Conservation (phyloP, 768 basidiomycete species). For the Lyophyllum semitale region DNA sequence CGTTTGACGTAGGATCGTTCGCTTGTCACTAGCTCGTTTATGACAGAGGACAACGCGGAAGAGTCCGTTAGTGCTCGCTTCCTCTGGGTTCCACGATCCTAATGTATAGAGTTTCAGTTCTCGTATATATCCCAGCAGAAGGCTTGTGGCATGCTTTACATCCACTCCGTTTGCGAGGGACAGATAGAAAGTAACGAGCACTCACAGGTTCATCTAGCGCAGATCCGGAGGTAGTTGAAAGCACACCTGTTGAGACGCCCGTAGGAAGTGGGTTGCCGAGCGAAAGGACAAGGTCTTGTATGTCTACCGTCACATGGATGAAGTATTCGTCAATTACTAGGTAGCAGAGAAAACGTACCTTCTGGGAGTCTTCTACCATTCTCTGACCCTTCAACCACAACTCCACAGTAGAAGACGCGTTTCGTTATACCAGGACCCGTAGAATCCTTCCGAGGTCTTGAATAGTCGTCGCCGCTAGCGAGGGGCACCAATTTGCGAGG, state of each 20-base stretch:
- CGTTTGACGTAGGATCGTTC: slow-evolving; percentile 89
- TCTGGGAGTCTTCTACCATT: slow-evolving; percentile 67
- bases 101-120: slow-evolving; percentile 9
- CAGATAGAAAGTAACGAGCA: neutral
- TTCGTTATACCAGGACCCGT: slow-evolving; percentile 53
- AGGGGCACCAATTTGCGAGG: slow-evolving; percentile 77
- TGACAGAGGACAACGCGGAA: slow-evolving; percentile 67
- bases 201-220: slow-evolving; percentile 46
- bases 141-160: neutral
- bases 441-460: slow-evolving; percentile 44
- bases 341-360: slow-evolving; percentile 41
- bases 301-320: slow-evolving; percentile 46
- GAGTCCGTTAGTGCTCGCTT: slow-evolving; percentile 66
- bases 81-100: slow-evolving; percentile 46
- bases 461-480: slow-evolving; percentile 69
- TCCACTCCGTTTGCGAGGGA: neutral
- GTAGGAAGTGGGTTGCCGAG: slow-evolving; percentile 67
- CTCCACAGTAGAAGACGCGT: slow-evolving; percentile 87
- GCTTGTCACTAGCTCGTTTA: slow-evolving; percentile 86
- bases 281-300: slow-evolving; percentile 77
- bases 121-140: neutral
- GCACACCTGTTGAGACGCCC: slow-evolving; percentile 48
- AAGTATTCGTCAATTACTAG: slow-evolving; percentile 9
- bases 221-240: slow-evolving; percentile 43
- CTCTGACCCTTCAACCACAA: slow-evolving; percentile 85